Conservation (phyloP, 805 yeast species). For the Saturnispora zaruensis region DNA sequence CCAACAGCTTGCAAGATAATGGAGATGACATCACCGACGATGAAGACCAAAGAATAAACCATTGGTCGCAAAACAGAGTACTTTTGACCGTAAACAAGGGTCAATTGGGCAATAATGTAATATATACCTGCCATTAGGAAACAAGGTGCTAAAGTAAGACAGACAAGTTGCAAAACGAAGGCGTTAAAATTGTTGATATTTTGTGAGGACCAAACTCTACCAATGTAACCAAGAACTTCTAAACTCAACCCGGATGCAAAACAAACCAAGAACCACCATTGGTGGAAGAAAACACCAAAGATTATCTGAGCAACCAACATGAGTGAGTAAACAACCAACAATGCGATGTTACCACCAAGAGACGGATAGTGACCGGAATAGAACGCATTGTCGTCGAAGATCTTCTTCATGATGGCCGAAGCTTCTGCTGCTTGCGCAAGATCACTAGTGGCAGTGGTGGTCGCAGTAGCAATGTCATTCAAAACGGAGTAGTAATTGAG, state of each 20-base stretch:
- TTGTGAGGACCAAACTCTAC: slow-evolving; percentile 41
- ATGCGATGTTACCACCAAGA: slow-evolving; percentile 48
- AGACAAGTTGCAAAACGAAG: slow-evolving; percentile 56
- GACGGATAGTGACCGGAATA: slow-evolving; percentile 42
- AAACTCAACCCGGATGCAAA: slow-evolving; percentile 47
- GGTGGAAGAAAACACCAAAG: slow-evolving; percentile 38
- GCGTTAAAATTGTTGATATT: slow-evolving; percentile 29
- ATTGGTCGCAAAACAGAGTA: slow-evolving; percentile 48
- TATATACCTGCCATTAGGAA: slow-evolving; percentile 81
- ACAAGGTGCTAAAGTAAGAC: slow-evolving; percentile 73
- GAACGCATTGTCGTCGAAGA: slow-evolving; percentile 14
- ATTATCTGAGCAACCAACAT: slow-evolving; percentile 35
- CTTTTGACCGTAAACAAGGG: slow-evolving; percentile 50
- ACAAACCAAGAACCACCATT: slow-evolving; percentile 59
- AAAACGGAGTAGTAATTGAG: slow-evolving; percentile 19
- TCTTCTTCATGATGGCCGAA: slow-evolving; percentile 15
- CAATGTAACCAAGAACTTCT: slow-evolving; percentile 63
- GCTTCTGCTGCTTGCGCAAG: slow-evolving; percentile 20
- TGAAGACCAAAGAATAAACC: slow-evolving; percentile 55
- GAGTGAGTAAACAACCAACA: slow-evolving; percentile 46
- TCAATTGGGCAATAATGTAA: slow-evolving; percentile 56
- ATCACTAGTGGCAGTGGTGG: slow-evolving; percentile 14
- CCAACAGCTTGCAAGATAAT: slow-evolving; percentile 65
- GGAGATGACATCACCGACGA: slow-evolving; percentile 56
- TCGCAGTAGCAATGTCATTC: slow-evolving; percentile 21